A percentile compares a stretch with the other conserved stretches of the same genome.
Conservation (phyloP, 352 stramenopile genomes). For the Pythium phragmiticola region DNA sequence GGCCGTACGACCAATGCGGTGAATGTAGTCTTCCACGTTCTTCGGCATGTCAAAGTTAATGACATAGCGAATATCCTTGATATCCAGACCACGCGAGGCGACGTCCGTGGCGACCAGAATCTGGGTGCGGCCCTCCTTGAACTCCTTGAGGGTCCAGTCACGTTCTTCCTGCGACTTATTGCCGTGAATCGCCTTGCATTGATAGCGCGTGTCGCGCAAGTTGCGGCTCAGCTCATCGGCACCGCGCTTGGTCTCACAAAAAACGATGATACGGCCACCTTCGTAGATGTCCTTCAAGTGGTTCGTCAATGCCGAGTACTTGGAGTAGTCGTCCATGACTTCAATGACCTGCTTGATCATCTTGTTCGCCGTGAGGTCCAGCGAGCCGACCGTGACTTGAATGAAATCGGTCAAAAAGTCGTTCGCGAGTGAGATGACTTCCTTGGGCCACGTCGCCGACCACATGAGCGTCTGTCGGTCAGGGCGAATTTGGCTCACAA, state of each 20-base stretch:
- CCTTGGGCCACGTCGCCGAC: slow-evolving; percentile 98
- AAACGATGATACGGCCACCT: slow-evolving; percentile 96
- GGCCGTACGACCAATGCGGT: slow-evolving; percentile 98
- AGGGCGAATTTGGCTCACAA: slow-evolving; percentile 96
- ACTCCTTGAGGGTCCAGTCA: slow-evolving; percentile 97
- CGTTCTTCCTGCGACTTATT: slow-evolving; percentile 98
- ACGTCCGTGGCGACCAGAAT: slow-evolving; percentile 99
- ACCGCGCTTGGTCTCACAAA: slow-evolving; percentile 99
- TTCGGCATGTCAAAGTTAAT: slow-evolving; percentile 99
- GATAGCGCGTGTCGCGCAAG: slow-evolving; percentile 92
- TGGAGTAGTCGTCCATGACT: slow-evolving; percentile 95
- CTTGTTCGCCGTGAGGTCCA: slow-evolving; percentile 98
- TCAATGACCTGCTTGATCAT: slow-evolving; percentile 97
- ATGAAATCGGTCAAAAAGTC: slow-evolving; percentile 98
- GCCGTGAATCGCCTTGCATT: slow-evolving; percentile 97
- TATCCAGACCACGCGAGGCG: slow-evolving; percentile 98
- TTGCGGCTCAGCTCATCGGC: slow-evolving; percentile 96
- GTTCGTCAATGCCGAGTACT: slow-evolving; percentile 90
- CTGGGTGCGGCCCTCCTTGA: slow-evolving; percentile 94
- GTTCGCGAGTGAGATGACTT: slow-evolving; percentile 95
- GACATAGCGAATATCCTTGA: slow-evolving; percentile 99
- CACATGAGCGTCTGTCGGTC: slow-evolving; percentile 99
- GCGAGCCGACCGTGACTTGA: slow-evolving; percentile 94
- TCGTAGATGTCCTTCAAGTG: slow-evolving; percentile 88
- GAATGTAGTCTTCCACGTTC: slow-evolving; percentile 99